phyloP scores from a whole-genome alignment of 805 yeast species.

The Kluyveromyces wickerhamii region DNA sequence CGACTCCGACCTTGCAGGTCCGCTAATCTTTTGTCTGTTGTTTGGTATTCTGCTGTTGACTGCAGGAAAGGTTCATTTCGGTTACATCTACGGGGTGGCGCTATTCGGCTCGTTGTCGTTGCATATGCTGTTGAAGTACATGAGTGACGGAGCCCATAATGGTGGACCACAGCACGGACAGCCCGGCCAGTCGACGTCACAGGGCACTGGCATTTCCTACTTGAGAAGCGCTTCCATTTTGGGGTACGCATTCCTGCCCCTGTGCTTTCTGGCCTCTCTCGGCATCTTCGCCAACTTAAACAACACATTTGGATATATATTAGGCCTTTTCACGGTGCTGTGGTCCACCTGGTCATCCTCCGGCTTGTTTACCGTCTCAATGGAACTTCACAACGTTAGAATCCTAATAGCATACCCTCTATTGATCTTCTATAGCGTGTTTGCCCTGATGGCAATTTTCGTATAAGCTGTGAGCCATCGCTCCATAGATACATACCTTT shows the following conservation, averaged over 20 bases:
- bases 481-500: no score
- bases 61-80: constrained; percentile 93
- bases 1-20: constrained; percentile 94
- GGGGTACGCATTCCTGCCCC: constrained; percentile 89
- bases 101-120: constrained; percentile 80
- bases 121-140: constrained; percentile 76
- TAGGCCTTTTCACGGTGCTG: constrained; percentile 57
- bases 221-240: constrained; percentile 79
- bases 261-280: constrained; percentile 50
- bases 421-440: constrained; percentile 83
- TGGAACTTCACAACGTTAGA: constrained; percentile 78
- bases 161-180: constrained; percentile 34
- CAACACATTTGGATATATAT: constrained; percentile 61
- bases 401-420: constrained; percentile 90
- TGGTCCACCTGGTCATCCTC: constrained; percentile 96
- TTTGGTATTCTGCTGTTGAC: constrained; percentile 78
- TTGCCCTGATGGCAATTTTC: constrained; percentile 93
- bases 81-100: constrained; percentile 95
- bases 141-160: constrained; percentile 54
- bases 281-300: constrained; percentile 73
- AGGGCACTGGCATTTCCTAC: constrained; percentile 3
- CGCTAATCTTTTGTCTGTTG: constrained; percentile 75
- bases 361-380: constrained; percentile 81
- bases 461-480: constrained; percentile 35
- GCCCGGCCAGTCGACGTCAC: neutral